phyloP scores from a whole-genome alignment of 2,329 filamentous ascomycete species.

The Microdochium nivale region DNA sequence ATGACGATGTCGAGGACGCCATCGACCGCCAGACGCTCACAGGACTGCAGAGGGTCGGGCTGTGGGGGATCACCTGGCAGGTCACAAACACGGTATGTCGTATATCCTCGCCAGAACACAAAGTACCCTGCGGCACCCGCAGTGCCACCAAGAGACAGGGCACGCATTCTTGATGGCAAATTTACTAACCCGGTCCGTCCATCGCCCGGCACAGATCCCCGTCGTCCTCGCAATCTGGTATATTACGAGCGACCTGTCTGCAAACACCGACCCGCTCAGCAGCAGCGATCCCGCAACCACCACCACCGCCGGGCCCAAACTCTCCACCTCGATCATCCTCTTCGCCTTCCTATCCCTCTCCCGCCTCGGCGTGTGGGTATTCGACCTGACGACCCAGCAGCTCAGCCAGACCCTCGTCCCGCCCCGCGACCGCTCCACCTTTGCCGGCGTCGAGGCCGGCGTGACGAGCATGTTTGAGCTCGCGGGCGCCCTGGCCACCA shows the following conservation, averaged over 20 bases:
- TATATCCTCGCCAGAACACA: background rate
- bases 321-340: conserved; percentile 10
- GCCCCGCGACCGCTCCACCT: conserved; percentile 24
- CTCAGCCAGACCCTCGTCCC: conserved; percentile 30
- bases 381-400: conserved; percentile 33
- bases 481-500: conserved; percentile 23
- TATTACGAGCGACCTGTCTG: conserved; percentile 6
- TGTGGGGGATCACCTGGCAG: conserved; percentile 33
- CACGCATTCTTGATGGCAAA: too few species aligned
- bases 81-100: conserved; percentile 25
- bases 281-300: conserved; percentile 3
- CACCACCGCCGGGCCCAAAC: background rate
- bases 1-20: conserved; percentile 1
- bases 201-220: conserved; percentile 16
- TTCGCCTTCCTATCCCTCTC: conserved; percentile 31
- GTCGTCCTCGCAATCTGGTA: conserved; percentile 24
- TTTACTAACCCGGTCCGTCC: background rate
- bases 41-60: conserved; percentile 26
- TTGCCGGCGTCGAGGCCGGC: conserved; percentile 31
- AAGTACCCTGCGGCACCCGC: too few species aligned
- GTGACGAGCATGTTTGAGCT: conserved; percentile 31
- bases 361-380: conserved; percentile 33
- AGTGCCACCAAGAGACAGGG: too few species aligned
- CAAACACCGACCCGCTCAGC: conserved; percentile 1
- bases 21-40: conserved; percentile 12